Conservation (phyloP, 2,329 filamentous ascomycete species). For the Colletotrichum chrysophilum region DNA sequence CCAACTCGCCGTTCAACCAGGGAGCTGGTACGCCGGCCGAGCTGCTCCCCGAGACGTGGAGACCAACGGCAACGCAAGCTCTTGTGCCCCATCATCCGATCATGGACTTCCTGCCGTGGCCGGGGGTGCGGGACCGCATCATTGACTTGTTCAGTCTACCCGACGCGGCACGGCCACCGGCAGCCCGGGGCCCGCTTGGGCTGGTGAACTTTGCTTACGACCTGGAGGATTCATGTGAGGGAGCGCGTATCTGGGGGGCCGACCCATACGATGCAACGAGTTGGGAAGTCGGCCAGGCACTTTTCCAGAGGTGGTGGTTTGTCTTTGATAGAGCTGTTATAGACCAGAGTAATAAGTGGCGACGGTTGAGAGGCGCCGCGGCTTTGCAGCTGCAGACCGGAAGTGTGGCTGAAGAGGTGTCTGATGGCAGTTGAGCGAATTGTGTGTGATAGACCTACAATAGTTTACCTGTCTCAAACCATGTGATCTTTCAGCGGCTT, state of each 20-base stretch:
- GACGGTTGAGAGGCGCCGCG: constrained; percentile 49
- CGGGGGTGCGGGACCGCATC: constrained; percentile 54
- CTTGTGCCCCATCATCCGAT: constrained; percentile 60
- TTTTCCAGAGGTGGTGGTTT: constrained; percentile 68
- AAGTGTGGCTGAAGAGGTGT: background rate
- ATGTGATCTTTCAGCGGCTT: background rate
- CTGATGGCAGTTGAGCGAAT: background rate
- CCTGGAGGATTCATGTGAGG: constrained; percentile 59
- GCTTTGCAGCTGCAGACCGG: constrained; percentile 3
- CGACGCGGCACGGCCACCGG: constrained; percentile 49
- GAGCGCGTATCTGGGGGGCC: constrained; percentile 52
- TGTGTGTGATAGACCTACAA: background rate
- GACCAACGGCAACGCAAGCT: constrained; percentile 55
- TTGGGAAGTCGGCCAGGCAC: constrained; percentile 64
- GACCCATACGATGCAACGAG: constrained; percentile 52
- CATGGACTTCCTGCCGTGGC: constrained; percentile 64
- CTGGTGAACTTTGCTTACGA: constrained; percentile 61
- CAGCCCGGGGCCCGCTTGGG: constrained; percentile 50
- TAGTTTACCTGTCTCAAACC: background rate
- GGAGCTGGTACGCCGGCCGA: constrained; percentile 32
- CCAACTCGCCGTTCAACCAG: constrained; percentile 51
- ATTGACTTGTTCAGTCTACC: constrained; percentile 58
- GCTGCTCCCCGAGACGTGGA: constrained; percentile 51
- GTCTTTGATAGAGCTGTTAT: constrained; percentile 59
- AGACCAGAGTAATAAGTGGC: constrained; percentile 57